Evolutionary conservation across 208 protist species (phyloP), one percentile per base, ranked within the genome.

Genomic region (Balamuthia mandrillaris): DNA sequence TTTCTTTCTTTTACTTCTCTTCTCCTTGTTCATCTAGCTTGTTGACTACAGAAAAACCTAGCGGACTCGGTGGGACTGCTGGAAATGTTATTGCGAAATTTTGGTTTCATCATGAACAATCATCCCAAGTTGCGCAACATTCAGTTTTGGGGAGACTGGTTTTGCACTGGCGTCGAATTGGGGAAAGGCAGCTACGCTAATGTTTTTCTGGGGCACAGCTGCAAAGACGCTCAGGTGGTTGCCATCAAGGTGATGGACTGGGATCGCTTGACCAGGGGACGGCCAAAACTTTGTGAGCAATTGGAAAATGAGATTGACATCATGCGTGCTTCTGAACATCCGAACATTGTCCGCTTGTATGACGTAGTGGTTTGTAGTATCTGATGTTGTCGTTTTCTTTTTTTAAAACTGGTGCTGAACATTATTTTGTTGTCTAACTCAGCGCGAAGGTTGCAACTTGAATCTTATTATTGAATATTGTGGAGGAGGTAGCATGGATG

Each of bases 401-500:
- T n/a, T n/a, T n/a, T n/a, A n/a, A n/a, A n/a, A n/a, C n/a, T n/a
- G n/a, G n/a, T n/a, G n/a, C n/a, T n/a, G n/a, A n/a, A n/a, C n/a
- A n/a, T n/a, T n/a, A n/a, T n/a, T n/a, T n/a, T n/a, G n/a, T n/a
- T n/a, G 49, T 56, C 18, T 56, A 21, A 21, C 18, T 16, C n/a
- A 56, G 2, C 14, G 18, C 7, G 75, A 83, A 3, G 75, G 75
- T 1, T 66, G 75, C 75, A 66, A 56, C 24, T 16, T 83, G 5
- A 35, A 83, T 33, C 75, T 83, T 18, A 33, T 83, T 12, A n/a
- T 83, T 18, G 75, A 83, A 27, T 83, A 68, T 56, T 83, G 75
- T 47, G 75, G 52, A 6, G 75, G 31, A 14, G 75, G 75, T 44
- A 68, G 41, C 7, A 35, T 83, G 12, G 47, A 63, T 42, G 54